Evolutionary conservation across 768 basidiomycete species (phyloP), one percentile per base, ranked within the genome.

Genomic region (Inosperma sp.): DNA sequence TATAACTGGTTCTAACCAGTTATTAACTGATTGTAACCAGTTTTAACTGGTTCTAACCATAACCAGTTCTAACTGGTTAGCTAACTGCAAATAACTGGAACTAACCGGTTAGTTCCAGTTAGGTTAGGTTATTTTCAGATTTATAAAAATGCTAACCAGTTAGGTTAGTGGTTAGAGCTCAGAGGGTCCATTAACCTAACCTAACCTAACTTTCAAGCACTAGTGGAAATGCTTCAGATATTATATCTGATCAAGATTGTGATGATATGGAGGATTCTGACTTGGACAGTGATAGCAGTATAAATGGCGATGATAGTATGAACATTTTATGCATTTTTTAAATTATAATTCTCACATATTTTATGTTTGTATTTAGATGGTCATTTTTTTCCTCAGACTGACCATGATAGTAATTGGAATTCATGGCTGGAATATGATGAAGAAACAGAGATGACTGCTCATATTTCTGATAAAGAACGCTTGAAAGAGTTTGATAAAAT

Each of bases 401-500:
- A 48, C 7, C 47, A 21, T 3, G 47, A 48, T 29, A n/a, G n/a
- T n/a, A n/a, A n/a, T n/a, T 21, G 26, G 23, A 31, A 35, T 2
- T 0, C 25, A 7, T 48, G 47, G 47, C 14, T 36, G 23, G 25
- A 29, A 8, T 48, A 36, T 9, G 17, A 48, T 27, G 47, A 48
- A 17, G 47, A 48, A 0, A 25, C 10, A 1, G 46, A 48, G 13
- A 23, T 37, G 4, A 0, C 13, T 3, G 36, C 47, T 21, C 13
- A 9, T 2, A 1, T 37, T 1, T 37, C 47, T 17, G 22, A 25
- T n/a, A 25, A 39, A 8, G 35, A 48, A 2, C 35, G 36, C 3
- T 26, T 48, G 47, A 36, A 17, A 25, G 25, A 27, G 17, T 48
- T 48, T 23, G 47, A 48, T 37, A 23, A 25, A 21, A 48, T 48